Base-by-base conservation (phyloP, 768 basidiomycete genomes). In the Russula compacta region DNA sequence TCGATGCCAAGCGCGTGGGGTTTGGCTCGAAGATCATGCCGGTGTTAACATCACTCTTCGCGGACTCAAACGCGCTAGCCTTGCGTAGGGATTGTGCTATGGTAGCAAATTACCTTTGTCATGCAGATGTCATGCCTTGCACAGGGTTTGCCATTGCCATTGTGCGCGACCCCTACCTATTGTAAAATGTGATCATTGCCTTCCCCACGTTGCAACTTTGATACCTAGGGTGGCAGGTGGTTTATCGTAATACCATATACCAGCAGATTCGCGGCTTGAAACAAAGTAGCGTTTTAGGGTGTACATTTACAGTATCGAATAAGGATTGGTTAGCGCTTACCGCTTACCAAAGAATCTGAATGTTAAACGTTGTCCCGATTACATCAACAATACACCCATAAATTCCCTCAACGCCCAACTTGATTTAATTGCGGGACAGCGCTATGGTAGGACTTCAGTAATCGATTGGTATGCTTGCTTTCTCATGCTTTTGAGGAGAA, bases 11-110 rank as follows among this genome's bases (percentile, higher is more conserved):
- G 76, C 75, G 63, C 75, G 79, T 8, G 78, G 75, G 39, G 83
- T 88, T 60, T 83, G 80, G 78, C 70, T 88, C 53, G 84, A 88
- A 72, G 84, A 87, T 69, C 85, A 78, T 65, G 69, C 70, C 1
- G 86, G 86, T 17, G 73, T 81, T 19, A 84, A 84, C 69, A 75
- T 86, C 60, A 83, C 81, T 33, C 64, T 70, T 55, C 73, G 78
- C 53, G 74, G 75, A 52, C 71, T 79, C 11, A 71, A 71, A 53
- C 72, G 77, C 4, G 76, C 74, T 32, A 53, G 64, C 42, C 46
- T 64, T 21, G 15, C 47, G 48, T 58, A 38, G 48, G 39, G 35
- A 40, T 51, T 39, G 35, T 56, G 10, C 10, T 40, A 8, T 11
- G 24, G 46, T 49, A 43, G 8, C 56, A 32, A 33, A 33, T 39